These are phyloP conservation scores for Discostella stelligeroides DNA, from an alignment of 108 stramenopile genomes.

Conservation along the genomic window DNA sequence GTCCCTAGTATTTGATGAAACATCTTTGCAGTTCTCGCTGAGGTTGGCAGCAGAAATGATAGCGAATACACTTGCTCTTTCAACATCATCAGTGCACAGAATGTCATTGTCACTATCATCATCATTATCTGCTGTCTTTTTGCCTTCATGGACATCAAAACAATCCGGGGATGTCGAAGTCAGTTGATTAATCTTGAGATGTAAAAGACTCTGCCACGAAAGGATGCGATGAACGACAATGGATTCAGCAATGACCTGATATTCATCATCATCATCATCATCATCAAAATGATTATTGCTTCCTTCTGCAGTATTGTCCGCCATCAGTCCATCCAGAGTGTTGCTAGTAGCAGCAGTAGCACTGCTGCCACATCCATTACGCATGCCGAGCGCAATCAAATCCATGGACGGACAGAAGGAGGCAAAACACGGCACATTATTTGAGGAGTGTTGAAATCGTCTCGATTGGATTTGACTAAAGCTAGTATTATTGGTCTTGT, in stretches of 20 bases:
- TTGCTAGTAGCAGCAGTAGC: neutral
- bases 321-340: neutral
- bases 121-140: neutral
- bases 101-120: neutral
- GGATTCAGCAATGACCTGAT: constrained; percentile 2
- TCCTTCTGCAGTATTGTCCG: neutral
- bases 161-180: constrained; percentile 4
- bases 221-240: constrained; percentile 60
- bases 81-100: neutral
- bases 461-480: constrained; percentile 12
- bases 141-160: neutral
- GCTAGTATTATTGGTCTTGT: neutral
- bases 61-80: neutral
- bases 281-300: neutral
- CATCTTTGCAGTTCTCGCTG: neutral
- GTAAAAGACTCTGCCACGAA: constrained; percentile 62
- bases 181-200: constrained; percentile 20
- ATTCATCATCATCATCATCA: constrained; percentile 7
- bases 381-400: constrained; percentile 52
- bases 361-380: neutral
- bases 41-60: neutral
- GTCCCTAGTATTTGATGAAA: neutral
- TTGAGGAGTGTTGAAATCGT: neutral
- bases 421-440: constrained; percentile 5
- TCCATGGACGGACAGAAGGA: constrained; percentile 81